phyloP scores from a whole-genome alignment of 345 rosid species.

The Odontarrhena argentea region DNA sequence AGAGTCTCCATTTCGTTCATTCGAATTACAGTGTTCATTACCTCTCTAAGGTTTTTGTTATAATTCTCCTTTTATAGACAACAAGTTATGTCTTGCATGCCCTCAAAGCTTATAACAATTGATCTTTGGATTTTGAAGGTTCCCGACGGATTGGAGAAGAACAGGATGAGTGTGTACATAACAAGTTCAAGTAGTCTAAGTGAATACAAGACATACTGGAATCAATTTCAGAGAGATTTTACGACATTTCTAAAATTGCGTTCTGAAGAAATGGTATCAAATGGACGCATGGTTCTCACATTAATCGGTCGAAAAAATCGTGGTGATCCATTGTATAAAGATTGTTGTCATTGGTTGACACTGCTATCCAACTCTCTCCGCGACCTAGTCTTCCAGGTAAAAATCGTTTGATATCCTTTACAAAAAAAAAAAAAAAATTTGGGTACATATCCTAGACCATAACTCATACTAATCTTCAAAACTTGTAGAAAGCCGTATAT shows the following conservation, averaged over 20 bases:
- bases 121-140: slow-evolving; percentile 30
- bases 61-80: neutral
- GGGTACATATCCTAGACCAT: too few relatives aligned
- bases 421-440: too few relatives aligned
- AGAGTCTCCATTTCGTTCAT: slow-evolving; percentile 41
- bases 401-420: neutral
- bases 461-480: too few relatives aligned
- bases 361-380: slow-evolving; percentile 39
- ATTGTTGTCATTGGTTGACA: slow-evolving; percentile 37
- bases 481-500: too few relatives aligned
- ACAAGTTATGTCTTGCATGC: too few relatives aligned
- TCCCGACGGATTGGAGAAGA: slow-evolving; percentile 34
- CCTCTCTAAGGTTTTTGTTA: slow-evolving; percentile 44
- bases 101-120: too few relatives aligned
- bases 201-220: slow-evolving; percentile 41
- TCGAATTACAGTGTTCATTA: slow-evolving; percentile 50
- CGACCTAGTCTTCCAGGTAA: slow-evolving; percentile 46
- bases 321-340: slow-evolving; percentile 39
- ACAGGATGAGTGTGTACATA: slow-evolving; percentile 32
- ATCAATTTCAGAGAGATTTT: slow-evolving; percentile 54
- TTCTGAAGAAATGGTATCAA: slow-evolving; percentile 41
- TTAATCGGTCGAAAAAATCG: slow-evolving; percentile 38
- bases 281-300: slow-evolving; percentile 51
- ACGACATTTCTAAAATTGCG: slow-evolving; percentile 41
- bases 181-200: slow-evolving; percentile 39